phyloP scores from a whole-genome alignment of 345 rosid species.

The Viola odorata region DNA sequence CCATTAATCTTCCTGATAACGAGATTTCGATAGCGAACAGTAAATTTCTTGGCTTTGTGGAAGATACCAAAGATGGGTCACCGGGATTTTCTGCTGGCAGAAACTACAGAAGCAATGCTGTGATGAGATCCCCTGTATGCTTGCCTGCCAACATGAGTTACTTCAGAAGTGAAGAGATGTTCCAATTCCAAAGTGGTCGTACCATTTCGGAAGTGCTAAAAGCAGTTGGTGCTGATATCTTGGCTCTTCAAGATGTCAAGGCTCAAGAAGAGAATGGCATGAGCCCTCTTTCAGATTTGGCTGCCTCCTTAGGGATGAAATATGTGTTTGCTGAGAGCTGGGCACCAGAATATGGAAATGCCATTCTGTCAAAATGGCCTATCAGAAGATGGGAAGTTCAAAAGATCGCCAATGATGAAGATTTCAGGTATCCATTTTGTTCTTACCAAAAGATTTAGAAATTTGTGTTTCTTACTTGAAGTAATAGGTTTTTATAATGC shows the following conservation, averaged over 20 bases:
- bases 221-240: conserved; percentile 75
- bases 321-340: conserved; percentile 90
- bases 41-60: conserved; percentile 39
- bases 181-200: conserved; percentile 41
- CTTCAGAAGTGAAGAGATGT: conserved; percentile 41
- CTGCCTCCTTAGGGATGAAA: conserved; percentile 69
- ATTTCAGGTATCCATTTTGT: conserved; percentile 55
- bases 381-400: conserved; percentile 74
- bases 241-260: conserved; percentile 86
- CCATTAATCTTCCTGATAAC: conserved; percentile 85
- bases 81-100: conserved; percentile 31
- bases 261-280: conserved; percentile 80
- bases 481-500: too few species aligned
- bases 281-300: conserved; percentile 86
- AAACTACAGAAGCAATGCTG: conserved; percentile 43
- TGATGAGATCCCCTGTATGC: conserved; percentile 82
- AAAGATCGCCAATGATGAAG: conserved; percentile 73
- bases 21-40: conserved; percentile 78
- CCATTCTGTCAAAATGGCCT: conserved; percentile 76
- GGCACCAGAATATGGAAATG: conserved; percentile 94
- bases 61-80: conserved; percentile 33
- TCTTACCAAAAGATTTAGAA: too few species aligned
- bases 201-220: conserved; percentile 73
- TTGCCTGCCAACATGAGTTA: conserved; percentile 52
- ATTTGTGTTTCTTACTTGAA: too few species aligned